A percentile compares a stretch with the other conserved stretches of the same genome.
These are phyloP conservation scores for Ceraceosorus bombacis DNA, from an alignment of 1,284 basidiomycete species.

Conservation along the genomic window DNA sequence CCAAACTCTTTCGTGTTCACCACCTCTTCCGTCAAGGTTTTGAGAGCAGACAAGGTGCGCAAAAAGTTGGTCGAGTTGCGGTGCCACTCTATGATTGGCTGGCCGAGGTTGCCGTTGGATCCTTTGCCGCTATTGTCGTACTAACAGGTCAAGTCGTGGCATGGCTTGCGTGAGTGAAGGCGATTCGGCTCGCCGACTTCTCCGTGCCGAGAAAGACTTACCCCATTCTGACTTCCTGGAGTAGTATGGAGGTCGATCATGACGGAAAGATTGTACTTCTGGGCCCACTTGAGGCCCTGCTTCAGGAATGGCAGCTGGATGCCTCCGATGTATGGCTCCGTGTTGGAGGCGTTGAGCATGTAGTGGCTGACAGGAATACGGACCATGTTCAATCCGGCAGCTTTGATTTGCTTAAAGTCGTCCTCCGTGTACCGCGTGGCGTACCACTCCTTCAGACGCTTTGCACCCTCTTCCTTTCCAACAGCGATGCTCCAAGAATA, in stretches of 20 bases:
- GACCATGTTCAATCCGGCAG: constrained; percentile 48
- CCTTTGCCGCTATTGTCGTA: too few species aligned
- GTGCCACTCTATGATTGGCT: too few species aligned
- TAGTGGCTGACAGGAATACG: constrained; percentile 9
- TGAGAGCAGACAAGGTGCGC: too few species aligned
- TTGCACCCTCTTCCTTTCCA: neutral
- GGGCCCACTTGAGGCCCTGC: constrained; percentile 13
- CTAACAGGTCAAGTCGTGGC: too few species aligned
- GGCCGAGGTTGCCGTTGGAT: too few species aligned
- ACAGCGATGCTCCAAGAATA: constrained; percentile 1
- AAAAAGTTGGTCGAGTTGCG: too few species aligned
- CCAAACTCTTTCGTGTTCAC: constrained; percentile 10
- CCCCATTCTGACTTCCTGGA: constrained; percentile 26
- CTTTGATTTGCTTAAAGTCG: constrained; percentile 49
- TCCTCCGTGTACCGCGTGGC: constrained; percentile 47
- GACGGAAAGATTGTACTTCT: constrained; percentile 40
- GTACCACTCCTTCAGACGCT: constrained; percentile 37
- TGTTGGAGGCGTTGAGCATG: constrained; percentile 1
- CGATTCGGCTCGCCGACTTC: too few species aligned
- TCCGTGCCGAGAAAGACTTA: too few species aligned
- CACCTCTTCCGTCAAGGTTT: constrained; percentile 10
- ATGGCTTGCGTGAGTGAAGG: too few species aligned
- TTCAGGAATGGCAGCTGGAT: constrained; percentile 6
- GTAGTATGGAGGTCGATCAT: constrained; percentile 48
- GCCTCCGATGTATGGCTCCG: constrained; percentile 10